Conservation (phyloP, 768 basidiomycete species). For the Mrakia frigida region DNA sequence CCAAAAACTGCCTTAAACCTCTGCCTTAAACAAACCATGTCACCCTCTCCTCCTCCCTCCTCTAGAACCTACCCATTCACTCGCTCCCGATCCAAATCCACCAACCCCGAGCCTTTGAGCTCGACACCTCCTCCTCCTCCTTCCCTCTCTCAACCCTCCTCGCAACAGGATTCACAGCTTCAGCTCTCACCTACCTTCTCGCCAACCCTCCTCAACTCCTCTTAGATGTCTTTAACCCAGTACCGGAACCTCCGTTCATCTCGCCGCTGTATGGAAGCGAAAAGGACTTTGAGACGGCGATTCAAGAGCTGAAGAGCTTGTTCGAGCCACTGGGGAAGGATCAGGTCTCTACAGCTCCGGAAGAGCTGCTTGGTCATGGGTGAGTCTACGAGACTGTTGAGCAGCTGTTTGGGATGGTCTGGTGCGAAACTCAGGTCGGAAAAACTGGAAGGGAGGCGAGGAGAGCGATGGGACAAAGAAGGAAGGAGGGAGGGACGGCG, state of each 20-base stretch:
- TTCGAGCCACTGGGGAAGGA: slow-evolving; percentile 46
- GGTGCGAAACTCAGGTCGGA: no score
- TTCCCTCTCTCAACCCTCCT: slow-evolving; percentile 16
- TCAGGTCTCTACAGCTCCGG: slow-evolving; percentile 37
- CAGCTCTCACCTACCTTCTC: slow-evolving; percentile 15
- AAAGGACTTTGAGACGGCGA: slow-evolving; percentile 55
- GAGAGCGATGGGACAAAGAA: not conserved
- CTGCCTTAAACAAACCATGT: no score
- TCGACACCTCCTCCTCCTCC: not conserved
- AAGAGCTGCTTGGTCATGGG: slow-evolving; percentile 53
- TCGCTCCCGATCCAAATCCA: no score
- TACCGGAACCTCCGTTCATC: slow-evolving; percentile 29
- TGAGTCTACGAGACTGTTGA: slow-evolving; percentile 44
- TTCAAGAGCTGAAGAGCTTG: slow-evolving; percentile 50
- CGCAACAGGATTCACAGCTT: slow-evolving; percentile 17
- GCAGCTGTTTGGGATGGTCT: not conserved
- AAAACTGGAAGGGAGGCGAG: not conserved
- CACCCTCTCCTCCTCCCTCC: no score
- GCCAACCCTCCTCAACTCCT: slow-evolving; percentile 23
- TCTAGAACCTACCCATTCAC: no score
- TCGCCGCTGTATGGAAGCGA: slow-evolving; percentile 47
- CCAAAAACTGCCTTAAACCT: no score
- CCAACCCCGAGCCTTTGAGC: no score
- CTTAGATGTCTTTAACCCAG: slow-evolving; percentile 25
- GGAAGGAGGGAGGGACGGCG: not conserved